Base-by-base conservation (phyloP, 805 yeast species). In the Debaryomyces maramus region DNA sequence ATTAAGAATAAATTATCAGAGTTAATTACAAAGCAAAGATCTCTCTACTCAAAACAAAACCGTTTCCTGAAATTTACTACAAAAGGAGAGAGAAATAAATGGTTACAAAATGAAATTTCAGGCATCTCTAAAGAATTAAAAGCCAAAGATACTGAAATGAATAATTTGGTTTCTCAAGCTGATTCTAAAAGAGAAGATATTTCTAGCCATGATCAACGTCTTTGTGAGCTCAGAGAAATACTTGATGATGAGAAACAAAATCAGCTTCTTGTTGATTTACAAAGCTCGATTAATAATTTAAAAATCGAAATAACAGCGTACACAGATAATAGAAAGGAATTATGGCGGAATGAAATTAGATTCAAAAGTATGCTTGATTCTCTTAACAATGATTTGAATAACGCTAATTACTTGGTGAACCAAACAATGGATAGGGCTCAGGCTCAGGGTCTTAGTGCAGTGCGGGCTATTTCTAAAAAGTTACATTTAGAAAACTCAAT, bases 331-430 rank as follows among this genome's bases (percentile, higher is more conserved):
- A 76, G 95, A 50, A 88, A 85, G 54, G 63, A 61, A 6, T 62
- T 83, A 8, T 88, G 96, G 95, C 77, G 97, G 53, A 81, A 82
- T 16, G 93, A 88, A 49, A 80, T 85, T 35, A 80, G 79, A 50
- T 61, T 75, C 28, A 77, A 75, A 44, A 74, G 84, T n/a, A 63
- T 80, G 11, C 55, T 72, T 9, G 82, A 78, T 31, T 74, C 83
- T 2, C 61, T 81, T 9, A 65, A 67, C 8, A 76, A 76, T 34
- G 86, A 82, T 30, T 70, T 81, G 9, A 69, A 66, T 17, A 63
- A 62, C 32, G 81, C 88, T 2, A 82, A 79, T 46, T 76, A 85
- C 46, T 57, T 67, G 17, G 78, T 88, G 3, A 72, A 77, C 32
- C 86, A 81, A 47, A 83, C 90, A 0, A 85, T 88, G 87, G 88